These are phyloP conservation scores for Terana coerulea DNA, from an alignment of 768 basidiomycete species.

Conservation along the genomic window DNA sequence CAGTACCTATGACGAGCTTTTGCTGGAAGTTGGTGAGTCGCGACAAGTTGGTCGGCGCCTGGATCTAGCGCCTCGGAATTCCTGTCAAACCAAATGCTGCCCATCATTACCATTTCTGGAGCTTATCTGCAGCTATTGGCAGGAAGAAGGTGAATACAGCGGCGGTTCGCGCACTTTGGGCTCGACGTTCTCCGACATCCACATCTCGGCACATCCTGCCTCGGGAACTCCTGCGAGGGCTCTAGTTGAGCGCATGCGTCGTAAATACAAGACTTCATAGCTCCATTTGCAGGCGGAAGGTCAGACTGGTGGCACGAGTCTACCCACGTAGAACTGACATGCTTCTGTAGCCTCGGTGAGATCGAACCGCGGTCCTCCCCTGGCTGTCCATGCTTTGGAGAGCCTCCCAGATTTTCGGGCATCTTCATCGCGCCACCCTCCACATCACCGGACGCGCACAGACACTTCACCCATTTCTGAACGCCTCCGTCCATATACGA, in stretches of 20 bases:
- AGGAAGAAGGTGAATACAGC: neutral
- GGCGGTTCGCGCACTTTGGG: neutral
- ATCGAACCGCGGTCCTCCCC: constrained; percentile 33
- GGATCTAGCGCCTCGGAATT: too few species aligned
- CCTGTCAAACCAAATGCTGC: too few species aligned
- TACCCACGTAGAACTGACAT: constrained; percentile 3
- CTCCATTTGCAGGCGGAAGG: constrained; percentile 11
- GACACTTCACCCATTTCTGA: constrained; percentile 8
- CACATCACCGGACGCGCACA: constrained; percentile 17
- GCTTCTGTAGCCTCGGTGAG: constrained; percentile 31
- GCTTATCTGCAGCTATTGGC: neutral
- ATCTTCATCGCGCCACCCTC: constrained; percentile 38
- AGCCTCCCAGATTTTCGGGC: constrained; percentile 50
- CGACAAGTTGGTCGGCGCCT: too few species aligned
- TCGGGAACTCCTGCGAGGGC: neutral
- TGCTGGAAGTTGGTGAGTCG: too few species aligned
- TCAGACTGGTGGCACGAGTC: constrained; percentile 1
- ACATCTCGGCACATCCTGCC: constrained; percentile 1
- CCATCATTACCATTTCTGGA: neutral
- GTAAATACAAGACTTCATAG: neutral
- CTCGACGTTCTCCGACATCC: neutral
- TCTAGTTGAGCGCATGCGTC: neutral
- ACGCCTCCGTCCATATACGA: constrained; percentile 7
- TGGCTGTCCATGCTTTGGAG: constrained; percentile 76
- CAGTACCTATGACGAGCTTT: too few species aligned